These are phyloP conservation scores for Penicillium goetzii DNA, from an alignment of 495 filamentous ascomycete genomes.

Conservation along the genomic window DNA sequence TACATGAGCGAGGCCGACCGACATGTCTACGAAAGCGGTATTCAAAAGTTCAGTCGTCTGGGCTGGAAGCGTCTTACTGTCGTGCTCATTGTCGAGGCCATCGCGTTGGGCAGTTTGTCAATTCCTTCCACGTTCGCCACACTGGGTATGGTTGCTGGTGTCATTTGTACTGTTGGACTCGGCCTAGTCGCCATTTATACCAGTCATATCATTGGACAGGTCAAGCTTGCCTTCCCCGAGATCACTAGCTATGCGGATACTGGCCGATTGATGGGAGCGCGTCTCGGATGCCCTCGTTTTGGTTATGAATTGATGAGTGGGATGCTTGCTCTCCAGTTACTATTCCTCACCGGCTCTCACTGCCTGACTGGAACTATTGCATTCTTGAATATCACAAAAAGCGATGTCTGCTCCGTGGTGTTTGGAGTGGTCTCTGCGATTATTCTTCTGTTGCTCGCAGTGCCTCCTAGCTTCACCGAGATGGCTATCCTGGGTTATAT, in stretches of 20 bases:
- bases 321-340: background rate
- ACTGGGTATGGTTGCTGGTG: background rate
- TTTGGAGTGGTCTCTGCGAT: conserved; percentile 3
- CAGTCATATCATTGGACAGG: background rate
- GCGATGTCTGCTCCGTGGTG: background rate
- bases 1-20: conserved; percentile 4
- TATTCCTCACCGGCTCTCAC: background rate
- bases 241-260: background rate
- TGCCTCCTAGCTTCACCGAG: background rate
- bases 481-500: background rate
- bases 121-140: conserved; percentile 2
- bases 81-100: background rate
- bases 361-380: conserved; percentile 1
- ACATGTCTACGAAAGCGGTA: conserved; percentile 1
- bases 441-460: background rate
- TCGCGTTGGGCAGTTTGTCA: background rate
- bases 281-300: background rate
- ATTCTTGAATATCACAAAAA: background rate
- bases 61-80: background rate
- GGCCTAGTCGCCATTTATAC: background rate
- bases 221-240: background rate
- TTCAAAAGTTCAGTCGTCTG: conserved; percentile 1
- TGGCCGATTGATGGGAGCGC: background rate
- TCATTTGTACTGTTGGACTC: conserved; percentile 2
- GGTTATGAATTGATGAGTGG: conserved; percentile 3